A percentile compares a stretch with the other conserved stretches of the same genome.
Evolutionary conservation across 73 alveolate genomes (phyloP).

Genomic region (Paramecium octaurelia): DNA sequence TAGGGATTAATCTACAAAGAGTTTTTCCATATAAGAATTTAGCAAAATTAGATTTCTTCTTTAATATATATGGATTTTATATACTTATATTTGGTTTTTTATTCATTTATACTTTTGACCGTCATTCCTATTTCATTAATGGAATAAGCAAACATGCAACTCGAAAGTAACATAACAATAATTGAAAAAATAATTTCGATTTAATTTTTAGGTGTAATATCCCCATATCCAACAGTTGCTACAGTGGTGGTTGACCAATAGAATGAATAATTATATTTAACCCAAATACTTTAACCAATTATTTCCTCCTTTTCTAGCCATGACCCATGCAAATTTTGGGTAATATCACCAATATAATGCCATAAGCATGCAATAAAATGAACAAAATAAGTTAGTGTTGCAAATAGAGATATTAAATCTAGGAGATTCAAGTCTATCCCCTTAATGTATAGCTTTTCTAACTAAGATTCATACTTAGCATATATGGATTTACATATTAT

Average conservation of each 20-base stretch:
- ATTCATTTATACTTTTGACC: neutral
- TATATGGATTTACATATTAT: neutral
- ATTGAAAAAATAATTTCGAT: neutral
- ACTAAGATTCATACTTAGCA: neutral
- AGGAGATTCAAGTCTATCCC: neutral
- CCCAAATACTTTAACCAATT: neutral
- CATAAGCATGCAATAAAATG: conserved; percentile 11
- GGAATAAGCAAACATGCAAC: conserved; percentile 52
- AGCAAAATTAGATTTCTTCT: neutral
- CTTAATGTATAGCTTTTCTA: neutral
- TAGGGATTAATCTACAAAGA: neutral
- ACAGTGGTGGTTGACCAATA: neutral
- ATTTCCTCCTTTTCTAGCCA: neutral
- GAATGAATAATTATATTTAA: neutral
- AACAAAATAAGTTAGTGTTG: neutral
- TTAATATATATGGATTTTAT: neutral
- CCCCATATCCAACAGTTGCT: conserved; percentile 1
- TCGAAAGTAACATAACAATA: conserved; percentile 36
- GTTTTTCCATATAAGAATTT: conserved; percentile 34
- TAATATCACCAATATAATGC: conserved; percentile 10
- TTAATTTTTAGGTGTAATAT: neutral
- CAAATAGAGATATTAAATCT: neutral
- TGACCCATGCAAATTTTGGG: neutral
- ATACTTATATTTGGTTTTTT: neutral
- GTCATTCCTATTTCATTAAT: conserved; percentile 40